Evolutionary conservation across 805 yeast genomes (phyloP).

Genomic region (Scheffersomyces amazonensis): DNA sequence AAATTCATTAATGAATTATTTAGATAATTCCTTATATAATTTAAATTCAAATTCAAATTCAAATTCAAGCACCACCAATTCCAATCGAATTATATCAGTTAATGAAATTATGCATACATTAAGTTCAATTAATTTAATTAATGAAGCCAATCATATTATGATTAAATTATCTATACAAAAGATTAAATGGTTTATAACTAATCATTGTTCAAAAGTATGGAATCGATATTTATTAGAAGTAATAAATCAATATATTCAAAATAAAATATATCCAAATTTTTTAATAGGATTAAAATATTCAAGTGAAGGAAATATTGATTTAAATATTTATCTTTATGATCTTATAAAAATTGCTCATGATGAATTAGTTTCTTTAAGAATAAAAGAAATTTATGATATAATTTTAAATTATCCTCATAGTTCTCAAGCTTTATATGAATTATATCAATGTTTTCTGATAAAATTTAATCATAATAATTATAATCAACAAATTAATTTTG

Average conservation of each 20-base stretch:
- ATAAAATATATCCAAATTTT: conserved; percentile 37
- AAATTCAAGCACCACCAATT: background rate
- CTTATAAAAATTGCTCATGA: conserved; percentile 36
- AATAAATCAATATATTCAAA: conserved; percentile 36
- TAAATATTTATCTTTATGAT: conserved; percentile 16
- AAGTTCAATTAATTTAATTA: conserved; percentile 16
- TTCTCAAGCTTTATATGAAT: conserved; percentile 52
- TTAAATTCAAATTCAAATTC: background rate
- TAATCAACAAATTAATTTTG: conserved; percentile 2
- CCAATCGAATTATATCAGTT: background rate
- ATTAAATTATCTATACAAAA: conserved; percentile 35
- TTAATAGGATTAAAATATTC: conserved; percentile 7
- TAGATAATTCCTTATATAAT: conserved; percentile 4
- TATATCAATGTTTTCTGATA: conserved; percentile 49
- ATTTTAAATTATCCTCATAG: conserved; percentile 54
- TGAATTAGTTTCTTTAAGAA: conserved; percentile 46
- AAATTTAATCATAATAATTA: conserved; percentile 9
- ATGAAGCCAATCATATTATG: conserved; percentile 24
- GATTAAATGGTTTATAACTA: conserved; percentile 28
- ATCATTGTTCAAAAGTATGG: conserved; percentile 36
- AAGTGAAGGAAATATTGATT: conserved; percentile 6
- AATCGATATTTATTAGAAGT: conserved; percentile 27
- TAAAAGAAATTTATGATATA: conserved; percentile 57
- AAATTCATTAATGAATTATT: conserved; percentile 3
- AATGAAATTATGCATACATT: conserved; percentile 16